These are phyloP conservation scores for Aspergillus versicolor DNA, from an alignment of 2,329 filamentous ascomycete genomes.

Conservation along the genomic window DNA sequence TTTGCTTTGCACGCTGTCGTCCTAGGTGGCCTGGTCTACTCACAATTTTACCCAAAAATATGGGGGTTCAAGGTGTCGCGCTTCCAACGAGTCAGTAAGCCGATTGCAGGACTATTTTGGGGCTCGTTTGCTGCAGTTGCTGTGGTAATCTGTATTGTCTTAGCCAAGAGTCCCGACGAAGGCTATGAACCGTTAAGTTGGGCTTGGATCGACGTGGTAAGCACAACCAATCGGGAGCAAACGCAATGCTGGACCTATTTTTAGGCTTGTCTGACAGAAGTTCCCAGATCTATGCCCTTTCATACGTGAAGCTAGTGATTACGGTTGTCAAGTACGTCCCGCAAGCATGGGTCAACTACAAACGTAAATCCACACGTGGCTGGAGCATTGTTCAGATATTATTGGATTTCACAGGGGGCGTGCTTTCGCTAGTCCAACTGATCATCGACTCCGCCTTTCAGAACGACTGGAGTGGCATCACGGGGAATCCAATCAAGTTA, in stretches of 20 bases:
- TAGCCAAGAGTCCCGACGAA: conserved; percentile 39
- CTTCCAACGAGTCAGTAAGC: conserved; percentile 55
- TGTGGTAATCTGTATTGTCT: conserved; percentile 43
- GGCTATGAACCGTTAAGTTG: conserved; percentile 52
- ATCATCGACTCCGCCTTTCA: conserved; percentile 81
- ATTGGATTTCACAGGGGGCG: conserved; percentile 76
- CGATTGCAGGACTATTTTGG: conserved; percentile 67
- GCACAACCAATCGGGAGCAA: conserved; percentile 18
- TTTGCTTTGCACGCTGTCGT: conserved; percentile 81
- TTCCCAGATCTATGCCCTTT: conserved; percentile 63
- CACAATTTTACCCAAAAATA: conserved; percentile 68
- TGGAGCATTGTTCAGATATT: conserved; percentile 86
- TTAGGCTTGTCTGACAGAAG: background rate
- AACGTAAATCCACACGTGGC: conserved; percentile 78
- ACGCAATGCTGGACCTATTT: background rate
- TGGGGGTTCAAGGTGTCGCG: conserved; percentile 72
- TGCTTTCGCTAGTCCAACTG: conserved; percentile 79
- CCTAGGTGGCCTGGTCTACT: conserved; percentile 70
- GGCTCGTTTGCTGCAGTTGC: conserved; percentile 59
- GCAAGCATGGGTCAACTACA: conserved; percentile 78
- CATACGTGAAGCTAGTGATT: conserved; percentile 84
- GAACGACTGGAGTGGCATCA: conserved; percentile 84
- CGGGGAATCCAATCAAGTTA: conserved; percentile 89
- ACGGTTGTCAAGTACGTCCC: conserved; percentile 93
- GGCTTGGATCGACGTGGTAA: conserved; percentile 66